Base-by-base conservation (phyloP, 768 basidiomycete species). In the Leucocoprinus birnbaumii region DNA sequence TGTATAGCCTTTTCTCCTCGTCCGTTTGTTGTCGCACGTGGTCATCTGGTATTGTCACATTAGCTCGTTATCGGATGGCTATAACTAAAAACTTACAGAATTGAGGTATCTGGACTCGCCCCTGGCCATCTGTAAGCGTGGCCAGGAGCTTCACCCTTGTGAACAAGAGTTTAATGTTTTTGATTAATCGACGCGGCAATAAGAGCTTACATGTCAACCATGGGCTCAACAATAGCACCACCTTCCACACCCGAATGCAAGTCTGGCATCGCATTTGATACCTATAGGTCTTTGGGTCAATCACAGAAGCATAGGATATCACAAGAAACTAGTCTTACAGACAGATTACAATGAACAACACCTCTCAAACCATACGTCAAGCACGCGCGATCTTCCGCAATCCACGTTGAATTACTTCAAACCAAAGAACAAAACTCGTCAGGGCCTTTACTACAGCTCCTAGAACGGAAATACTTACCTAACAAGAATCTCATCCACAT, bases 321-420 rank as follows among this genome's bases (percentile, higher is more conserved):
- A 10, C 53, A 24, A 37, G 35, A 19, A 13, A 55, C 10, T 22
- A 22, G 21, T 25, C 68, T 43, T 43, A 87, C 90, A 75, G 87
- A 82, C 6, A 97, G 70, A 31, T 83, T 80, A 49, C 91, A 93
- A 64, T 95, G 94, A 1, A 98, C 84, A 3, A 99, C 96, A 0
- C 97, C 97, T 44, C 97, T 82, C 53, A 98, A 73, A 3, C 97
- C 97, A 66, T 96, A 97, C 0, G 95, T 97, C 49, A 98, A 87
- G 63, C 95, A 98, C 0, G 97, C 95, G 5, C 84, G 82, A 59
- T 89, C 84, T 62, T 97, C 92, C 11, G 88, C 88, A 59, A 98
- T 93, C 95, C 96, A 99, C 9, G 92, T 95, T 19, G 95, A 98
- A 66, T 99, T 98, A 61, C 91, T 92, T 1, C 18, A 27, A 50